These are phyloP conservation scores for Sphaerostilbella broomeana DNA, from an alignment of 2,329 filamentous ascomycete genomes.

Conservation along the genomic window DNA sequence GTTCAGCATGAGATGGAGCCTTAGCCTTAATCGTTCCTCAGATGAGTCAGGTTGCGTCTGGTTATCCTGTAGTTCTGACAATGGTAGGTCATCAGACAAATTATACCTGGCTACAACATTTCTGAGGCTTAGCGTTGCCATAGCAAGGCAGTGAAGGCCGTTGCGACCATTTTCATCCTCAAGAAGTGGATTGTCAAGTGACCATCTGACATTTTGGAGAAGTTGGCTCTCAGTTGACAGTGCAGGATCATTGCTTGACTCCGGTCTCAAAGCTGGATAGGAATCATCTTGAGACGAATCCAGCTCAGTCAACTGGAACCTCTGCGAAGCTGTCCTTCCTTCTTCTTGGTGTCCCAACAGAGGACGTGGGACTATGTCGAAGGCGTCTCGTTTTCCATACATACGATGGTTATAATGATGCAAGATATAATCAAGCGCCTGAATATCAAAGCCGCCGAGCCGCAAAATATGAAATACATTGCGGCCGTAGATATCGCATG, in stretches of 20 bases:
- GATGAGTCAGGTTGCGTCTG: constrained; percentile 30
- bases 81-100: constrained; percentile 5
- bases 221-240: constrained; percentile 18
- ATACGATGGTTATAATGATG: constrained; percentile 25
- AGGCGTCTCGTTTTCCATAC: constrained; percentile 43
- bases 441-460: constrained; percentile 16
- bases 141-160: constrained; percentile 52
- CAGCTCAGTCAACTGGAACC: constrained; percentile 6
- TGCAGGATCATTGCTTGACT: constrained; percentile 1
- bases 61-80: constrained; percentile 15
- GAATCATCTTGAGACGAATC: constrained; percentile 8
- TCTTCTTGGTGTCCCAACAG: no score
- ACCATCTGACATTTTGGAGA: constrained; percentile 18
- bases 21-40: constrained; percentile 23
- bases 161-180: constrained; percentile 41
- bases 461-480: constrained; percentile 43
- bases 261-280: constrained; percentile 4
- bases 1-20: constrained; percentile 19
- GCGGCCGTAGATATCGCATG: constrained; percentile 45
- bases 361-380: constrained; percentile 29
- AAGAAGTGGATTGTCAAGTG: constrained; percentile 14
- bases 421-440: constrained; percentile 28
- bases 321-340: no score
- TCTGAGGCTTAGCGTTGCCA: constrained; percentile 39
- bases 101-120: constrained; percentile 30